These are phyloP conservation scores for Comarum palustre DNA, from an alignment of 306 rosid species.

Conservation along the genomic window DNA sequence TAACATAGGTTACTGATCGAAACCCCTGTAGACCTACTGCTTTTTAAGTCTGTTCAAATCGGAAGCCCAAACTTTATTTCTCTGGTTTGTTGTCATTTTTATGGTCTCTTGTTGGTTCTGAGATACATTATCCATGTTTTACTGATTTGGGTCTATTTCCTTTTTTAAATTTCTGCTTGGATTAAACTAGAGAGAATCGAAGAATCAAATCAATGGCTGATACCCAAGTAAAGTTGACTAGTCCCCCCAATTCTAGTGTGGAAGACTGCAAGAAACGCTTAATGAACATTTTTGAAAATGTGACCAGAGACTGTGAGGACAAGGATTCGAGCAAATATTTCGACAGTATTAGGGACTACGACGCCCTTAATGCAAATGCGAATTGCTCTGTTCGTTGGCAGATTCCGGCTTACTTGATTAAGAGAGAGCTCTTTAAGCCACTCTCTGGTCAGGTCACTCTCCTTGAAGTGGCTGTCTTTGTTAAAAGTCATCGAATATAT, in stretches of 20 bases:
- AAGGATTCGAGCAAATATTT: no score
- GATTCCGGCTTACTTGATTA: constrained; percentile 40
- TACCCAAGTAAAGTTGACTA: not conserved
- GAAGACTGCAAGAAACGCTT: no score
- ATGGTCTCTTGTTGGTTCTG: not conserved
- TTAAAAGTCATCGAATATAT: no score
- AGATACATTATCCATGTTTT: not conserved
- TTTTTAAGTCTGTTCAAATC: no score
- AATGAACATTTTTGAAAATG: not conserved
- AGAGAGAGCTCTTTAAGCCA: constrained; percentile 35
- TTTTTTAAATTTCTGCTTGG: not conserved
- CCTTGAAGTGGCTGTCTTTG: no score
- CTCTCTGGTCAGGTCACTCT: no score
- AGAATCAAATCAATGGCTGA: not conserved
- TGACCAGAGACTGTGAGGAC: not conserved
- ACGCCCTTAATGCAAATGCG: no score
- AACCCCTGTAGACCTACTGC: not conserved
- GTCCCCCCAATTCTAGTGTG: not conserved
- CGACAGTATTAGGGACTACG: no score
- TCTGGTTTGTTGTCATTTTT: not conserved
- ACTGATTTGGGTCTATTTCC: not conserved
- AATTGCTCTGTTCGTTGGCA: not conserved
- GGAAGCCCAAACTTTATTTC: not conserved
- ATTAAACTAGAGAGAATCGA: not conserved
- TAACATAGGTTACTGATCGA: not conserved